phyloP scores from a whole-genome alignment of 2,329 filamentous ascomycete genomes.

The Aureobasidium subglaciale region DNA sequence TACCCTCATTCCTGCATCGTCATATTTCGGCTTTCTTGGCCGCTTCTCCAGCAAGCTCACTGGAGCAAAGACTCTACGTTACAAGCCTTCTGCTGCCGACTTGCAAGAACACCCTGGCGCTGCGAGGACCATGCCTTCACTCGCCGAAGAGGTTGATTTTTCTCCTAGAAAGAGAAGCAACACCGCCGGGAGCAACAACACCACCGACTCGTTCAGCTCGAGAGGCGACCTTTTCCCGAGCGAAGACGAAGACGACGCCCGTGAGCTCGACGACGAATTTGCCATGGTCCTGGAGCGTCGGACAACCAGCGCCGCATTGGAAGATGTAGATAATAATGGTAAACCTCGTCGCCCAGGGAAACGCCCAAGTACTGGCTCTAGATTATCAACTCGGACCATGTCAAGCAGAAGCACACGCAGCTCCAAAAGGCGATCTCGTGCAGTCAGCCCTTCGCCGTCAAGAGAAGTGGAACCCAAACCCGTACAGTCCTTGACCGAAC shows the following conservation, averaged over 20 bases:
- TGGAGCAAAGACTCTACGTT: constrained; percentile 62
- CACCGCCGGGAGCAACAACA: constrained; percentile 72
- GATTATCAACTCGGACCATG: constrained; percentile 37
- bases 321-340: constrained; percentile 65
- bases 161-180: constrained; percentile 59
- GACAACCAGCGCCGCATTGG: constrained; percentile 44
- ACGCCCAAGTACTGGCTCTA: constrained; percentile 41
- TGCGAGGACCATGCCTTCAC: constrained; percentile 46
- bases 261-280: constrained; percentile 90
- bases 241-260: constrained; percentile 86
- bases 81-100: constrained; percentile 85
- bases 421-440: constrained; percentile 16
- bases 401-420: constrained; percentile 40
- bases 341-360: constrained; percentile 40
- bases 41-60: constrained; percentile 80
- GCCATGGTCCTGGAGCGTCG: constrained; percentile 72
- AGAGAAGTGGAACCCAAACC: constrained; percentile 17
- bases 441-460: constrained; percentile 6
- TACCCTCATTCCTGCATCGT: constrained; percentile 83
- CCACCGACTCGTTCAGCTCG: constrained; percentile 78
- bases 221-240: constrained; percentile 87
- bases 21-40: constrained; percentile 76
- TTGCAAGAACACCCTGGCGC: constrained; percentile 75
- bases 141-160: constrained; percentile 47
- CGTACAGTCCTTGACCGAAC: constrained; percentile 45